A percentile compares a stretch with the other conserved stretches of the same genome.
These are phyloP conservation scores for Pisolithus orientalis DNA, from an alignment of 768 basidiomycete genomes.

Conservation along the genomic window DNA sequence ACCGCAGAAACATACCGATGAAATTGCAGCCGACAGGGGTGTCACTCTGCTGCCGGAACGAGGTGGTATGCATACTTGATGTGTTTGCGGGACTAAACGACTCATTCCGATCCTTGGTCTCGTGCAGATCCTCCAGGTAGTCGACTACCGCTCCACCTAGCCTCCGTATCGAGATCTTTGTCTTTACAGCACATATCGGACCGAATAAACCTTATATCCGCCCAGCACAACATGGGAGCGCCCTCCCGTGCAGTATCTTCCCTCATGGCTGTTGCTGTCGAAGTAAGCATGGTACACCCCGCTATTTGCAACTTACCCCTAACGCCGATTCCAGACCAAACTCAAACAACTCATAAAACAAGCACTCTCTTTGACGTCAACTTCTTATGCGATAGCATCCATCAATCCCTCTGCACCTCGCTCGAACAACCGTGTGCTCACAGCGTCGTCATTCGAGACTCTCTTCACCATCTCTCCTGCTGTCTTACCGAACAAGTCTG, in stretches of 20 bases:
- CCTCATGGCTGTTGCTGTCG: constrained; percentile 71
- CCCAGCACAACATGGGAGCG: constrained; percentile 61
- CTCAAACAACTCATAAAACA: constrained; percentile 80
- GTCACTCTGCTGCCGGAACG: constrained; percentile 60
- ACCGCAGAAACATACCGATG: constrained; percentile 51
- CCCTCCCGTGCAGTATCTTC: constrained; percentile 60
- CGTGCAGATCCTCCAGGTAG: constrained; percentile 61
- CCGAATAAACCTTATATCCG: constrained; percentile 74
- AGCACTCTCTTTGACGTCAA: constrained; percentile 68
- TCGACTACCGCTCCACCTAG: constrained; percentile 65
- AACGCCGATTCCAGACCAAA: constrained; percentile 47
- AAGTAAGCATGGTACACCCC: constrained; percentile 37
- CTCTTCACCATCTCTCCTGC: constrained; percentile 73
- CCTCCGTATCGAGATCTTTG: constrained; percentile 64
- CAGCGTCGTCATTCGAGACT: constrained; percentile 67
- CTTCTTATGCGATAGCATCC: constrained; percentile 71
- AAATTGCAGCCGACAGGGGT: constrained; percentile 65
- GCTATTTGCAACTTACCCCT: background rate
- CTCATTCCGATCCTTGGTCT: background rate
- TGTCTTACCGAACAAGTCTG: constrained; percentile 72
- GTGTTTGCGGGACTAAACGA: background rate
- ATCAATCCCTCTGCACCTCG: constrained; percentile 53
- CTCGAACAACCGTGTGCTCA: constrained; percentile 42
- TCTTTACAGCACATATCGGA: constrained; percentile 75
- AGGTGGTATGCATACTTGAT: constrained; percentile 39